These are phyloP conservation scores for Histomonas meleagridis DNA, from an alignment of 208 protist species.

Conservation along the genomic window DNA sequence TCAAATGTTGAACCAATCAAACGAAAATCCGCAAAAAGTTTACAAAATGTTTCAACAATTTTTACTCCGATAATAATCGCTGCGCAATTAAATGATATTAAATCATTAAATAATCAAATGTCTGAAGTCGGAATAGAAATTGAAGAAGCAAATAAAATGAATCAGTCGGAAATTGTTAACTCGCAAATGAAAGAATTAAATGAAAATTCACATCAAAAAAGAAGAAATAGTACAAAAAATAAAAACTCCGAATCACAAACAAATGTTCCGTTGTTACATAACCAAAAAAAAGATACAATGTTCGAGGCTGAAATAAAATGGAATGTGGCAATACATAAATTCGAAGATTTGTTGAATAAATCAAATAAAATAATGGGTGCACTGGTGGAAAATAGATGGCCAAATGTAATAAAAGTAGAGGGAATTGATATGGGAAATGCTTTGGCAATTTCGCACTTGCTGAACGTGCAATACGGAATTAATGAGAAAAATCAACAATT, in stretches of 20 bases:
- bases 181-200: background rate
- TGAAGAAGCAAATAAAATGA: background rate
- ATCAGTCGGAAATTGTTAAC: background rate
- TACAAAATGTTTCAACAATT: too few species aligned
- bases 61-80: background rate
- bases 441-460: background rate
- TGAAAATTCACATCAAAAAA: background rate
- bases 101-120: background rate
- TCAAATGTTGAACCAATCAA: too few species aligned
- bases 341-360: background rate
- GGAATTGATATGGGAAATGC: background rate
- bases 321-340: background rate
- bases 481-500: slow-evolving; percentile 7
- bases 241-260: too few species aligned
- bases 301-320: background rate
- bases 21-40: background rate
- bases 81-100: background rate
- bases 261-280: background rate
- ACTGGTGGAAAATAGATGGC: background rate
- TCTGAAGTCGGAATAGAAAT: background rate
- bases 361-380: background rate
- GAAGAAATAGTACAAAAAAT: background rate
- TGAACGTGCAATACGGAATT: background rate
- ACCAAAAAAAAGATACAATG: background rate
- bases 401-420: background rate